A percentile compares a stretch with the other conserved stretches of the same genome.
phyloP scores from a whole-genome alignment of 129 eudicot species.

The Mikania micrantha region DNA sequence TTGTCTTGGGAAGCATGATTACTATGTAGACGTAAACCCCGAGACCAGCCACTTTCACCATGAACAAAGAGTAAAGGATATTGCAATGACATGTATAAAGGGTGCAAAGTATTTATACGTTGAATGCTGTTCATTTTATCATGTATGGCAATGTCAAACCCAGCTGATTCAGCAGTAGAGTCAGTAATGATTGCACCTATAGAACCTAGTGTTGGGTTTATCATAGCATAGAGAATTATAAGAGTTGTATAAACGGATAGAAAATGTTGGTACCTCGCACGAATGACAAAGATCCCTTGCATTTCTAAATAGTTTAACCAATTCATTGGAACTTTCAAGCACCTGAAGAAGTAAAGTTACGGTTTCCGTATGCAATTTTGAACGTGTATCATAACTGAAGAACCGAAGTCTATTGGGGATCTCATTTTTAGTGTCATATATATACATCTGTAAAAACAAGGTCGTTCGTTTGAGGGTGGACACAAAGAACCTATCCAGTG shows the following conservation, averaged over 20 bases:
- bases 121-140: neutral
- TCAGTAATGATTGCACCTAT: neutral
- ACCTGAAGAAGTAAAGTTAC: neutral
- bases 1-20: neutral
- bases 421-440: neutral
- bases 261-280: neutral
- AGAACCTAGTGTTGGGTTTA: neutral
- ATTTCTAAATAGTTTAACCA: neutral
- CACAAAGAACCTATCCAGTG: slow-evolving; percentile 1
- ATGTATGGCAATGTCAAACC: neutral
- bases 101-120: neutral
- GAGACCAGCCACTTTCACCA: neutral
- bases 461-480: neutral
- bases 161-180: neutral
- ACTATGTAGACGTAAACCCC: neutral
- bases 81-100: neutral
- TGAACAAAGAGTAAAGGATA: neutral
- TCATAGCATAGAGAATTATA: neutral
- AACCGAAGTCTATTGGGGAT: neutral
- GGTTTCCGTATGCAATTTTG: neutral
- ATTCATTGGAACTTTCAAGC: neutral
- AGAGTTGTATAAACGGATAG: neutral
- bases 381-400: neutral
- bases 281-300: neutral
- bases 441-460: neutral